These are phyloP conservation scores for Entomortierella lignicola DNA, from an alignment of 192 early-diverging fungal species.

Conservation along the genomic window DNA sequence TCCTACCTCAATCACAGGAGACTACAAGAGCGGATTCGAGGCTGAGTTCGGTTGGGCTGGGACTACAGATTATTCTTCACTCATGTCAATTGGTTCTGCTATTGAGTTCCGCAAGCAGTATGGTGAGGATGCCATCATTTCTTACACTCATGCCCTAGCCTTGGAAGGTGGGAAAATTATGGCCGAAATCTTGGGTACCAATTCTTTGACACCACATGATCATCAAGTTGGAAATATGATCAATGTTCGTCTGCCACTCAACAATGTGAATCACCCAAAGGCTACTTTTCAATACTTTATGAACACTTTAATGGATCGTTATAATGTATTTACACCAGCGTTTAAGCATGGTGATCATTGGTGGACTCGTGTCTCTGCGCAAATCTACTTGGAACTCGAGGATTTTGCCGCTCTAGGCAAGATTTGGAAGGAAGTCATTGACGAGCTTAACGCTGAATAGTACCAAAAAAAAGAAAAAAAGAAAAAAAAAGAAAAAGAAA, in stretches of 20 bases:
- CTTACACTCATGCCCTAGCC: slow-evolving; percentile 65
- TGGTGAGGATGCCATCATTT: slow-evolving; percentile 69
- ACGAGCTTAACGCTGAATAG: slow-evolving; percentile 34
- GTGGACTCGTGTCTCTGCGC: slow-evolving; percentile 66
- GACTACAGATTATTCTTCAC: slow-evolving; percentile 55
- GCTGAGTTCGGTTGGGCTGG: slow-evolving; percentile 62
- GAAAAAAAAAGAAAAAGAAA: no score
- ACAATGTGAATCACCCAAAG: slow-evolving; percentile 28
- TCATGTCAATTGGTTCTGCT: slow-evolving; percentile 55
- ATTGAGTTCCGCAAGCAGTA: slow-evolving; percentile 63
- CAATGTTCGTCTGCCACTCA: slow-evolving; percentile 66
- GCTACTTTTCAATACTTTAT: slow-evolving; percentile 7
- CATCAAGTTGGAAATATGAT: slow-evolving; percentile 65
- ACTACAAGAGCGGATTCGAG: slow-evolving; percentile 56
- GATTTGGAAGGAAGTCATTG: slow-evolving; percentile 57
- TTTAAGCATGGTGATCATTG: slow-evolving; percentile 62
- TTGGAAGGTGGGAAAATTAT: slow-evolving; percentile 64
- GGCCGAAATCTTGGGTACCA: slow-evolving; percentile 69
- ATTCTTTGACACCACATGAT: slow-evolving; percentile 61
- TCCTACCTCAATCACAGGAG: slow-evolving; percentile 56
- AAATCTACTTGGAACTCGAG: slow-evolving; percentile 63
- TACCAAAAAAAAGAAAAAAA: neutral
- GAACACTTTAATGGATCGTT: slow-evolving; percentile 54
- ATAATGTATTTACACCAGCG: slow-evolving; percentile 48
- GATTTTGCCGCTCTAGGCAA: slow-evolving; percentile 63